phyloP scores from a whole-genome alignment of 164 flowering plant genomes.

The Houttuynia cordata region DNA sequence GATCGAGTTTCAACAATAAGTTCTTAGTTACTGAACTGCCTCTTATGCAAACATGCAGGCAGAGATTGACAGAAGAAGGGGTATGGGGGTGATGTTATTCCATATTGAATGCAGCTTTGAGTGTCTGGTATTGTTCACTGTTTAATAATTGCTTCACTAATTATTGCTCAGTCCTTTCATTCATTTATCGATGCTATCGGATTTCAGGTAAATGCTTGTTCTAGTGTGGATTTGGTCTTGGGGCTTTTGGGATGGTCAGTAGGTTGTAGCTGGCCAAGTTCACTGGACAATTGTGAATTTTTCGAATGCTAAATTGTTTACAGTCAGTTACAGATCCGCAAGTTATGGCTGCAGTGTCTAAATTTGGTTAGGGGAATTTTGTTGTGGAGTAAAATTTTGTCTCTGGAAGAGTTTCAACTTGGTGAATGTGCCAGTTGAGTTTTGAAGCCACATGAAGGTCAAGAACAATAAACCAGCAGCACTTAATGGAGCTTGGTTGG shows the following conservation, averaged over 20 bases:
- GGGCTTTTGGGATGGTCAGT: constrained; percentile 90
- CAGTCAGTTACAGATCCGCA: neutral
- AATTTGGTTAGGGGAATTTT: neutral
- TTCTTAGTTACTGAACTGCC: neutral
- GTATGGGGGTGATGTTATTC: constrained; percentile 79
- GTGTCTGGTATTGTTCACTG: constrained; percentile 38
- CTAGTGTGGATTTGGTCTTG: constrained; percentile 50
- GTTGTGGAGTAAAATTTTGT: neutral
- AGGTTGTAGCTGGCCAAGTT: constrained; percentile 87
- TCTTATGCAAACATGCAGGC: constrained; percentile 34
- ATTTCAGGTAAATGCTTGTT: constrained; percentile 57
- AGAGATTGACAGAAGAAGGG: constrained; percentile 63
- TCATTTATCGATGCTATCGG: neutral
- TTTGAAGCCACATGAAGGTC: constrained; percentile 7
- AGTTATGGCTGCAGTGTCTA: neutral
- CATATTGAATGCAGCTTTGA: constrained; percentile 71
- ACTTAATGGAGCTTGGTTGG: constrained; percentile 20
- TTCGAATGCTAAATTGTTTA: constrained; percentile 38
- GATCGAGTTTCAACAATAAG: too few species aligned
- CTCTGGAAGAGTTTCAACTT: neutral
- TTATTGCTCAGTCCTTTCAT: neutral
- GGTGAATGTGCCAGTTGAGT: neutral
- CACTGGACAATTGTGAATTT: constrained; percentile 20
- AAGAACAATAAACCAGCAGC: constrained; percentile 14
- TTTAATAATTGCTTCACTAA: neutral